Evolutionary conservation across 169 alveolate genomes (phyloP).

Genomic region (Plasmodium billcollinsi): DNA sequence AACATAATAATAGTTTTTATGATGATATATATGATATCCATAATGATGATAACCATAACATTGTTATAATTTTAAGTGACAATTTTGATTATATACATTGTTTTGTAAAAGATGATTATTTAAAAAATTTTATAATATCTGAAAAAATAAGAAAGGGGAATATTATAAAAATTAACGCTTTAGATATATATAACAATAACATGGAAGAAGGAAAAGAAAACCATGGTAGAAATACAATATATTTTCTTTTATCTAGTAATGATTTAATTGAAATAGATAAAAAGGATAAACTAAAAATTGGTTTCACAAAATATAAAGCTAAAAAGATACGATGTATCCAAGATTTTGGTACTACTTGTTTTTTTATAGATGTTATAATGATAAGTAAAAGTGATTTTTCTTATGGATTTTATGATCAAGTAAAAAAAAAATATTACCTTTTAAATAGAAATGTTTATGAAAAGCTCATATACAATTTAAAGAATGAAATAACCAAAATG

Average conservation of each 20-base stretch:
- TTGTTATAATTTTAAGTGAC: conserved; percentile 64
- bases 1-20: background rate
- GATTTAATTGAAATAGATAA: conserved; percentile 43
- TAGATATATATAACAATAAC: conserved; percentile 22
- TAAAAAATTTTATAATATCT: conserved; percentile 22
- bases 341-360: conserved; percentile 57
- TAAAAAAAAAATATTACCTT: conserved; percentile 21
- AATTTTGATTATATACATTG: conserved; percentile 70
- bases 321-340: conserved; percentile 41
- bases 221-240: background rate
- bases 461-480: conserved; percentile 47
- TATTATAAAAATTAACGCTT: conserved; percentile 44
- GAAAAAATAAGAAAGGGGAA: conserved; percentile 44
- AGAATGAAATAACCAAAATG: conserved; percentile 45
- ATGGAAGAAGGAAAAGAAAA: conserved; percentile 14
- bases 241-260: conserved; percentile 43
- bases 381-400: conserved; percentile 76
- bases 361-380: conserved; percentile 65
- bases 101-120: conserved; percentile 33
- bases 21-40: background rate
- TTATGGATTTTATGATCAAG: conserved; percentile 57
- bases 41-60: background rate
- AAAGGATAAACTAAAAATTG: conserved; percentile 41
- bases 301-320: conserved; percentile 66
- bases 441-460: conserved; percentile 52